Base-by-base conservation (phyloP, 441 rosid species). In the Theobroma grandiflorum region DNA sequence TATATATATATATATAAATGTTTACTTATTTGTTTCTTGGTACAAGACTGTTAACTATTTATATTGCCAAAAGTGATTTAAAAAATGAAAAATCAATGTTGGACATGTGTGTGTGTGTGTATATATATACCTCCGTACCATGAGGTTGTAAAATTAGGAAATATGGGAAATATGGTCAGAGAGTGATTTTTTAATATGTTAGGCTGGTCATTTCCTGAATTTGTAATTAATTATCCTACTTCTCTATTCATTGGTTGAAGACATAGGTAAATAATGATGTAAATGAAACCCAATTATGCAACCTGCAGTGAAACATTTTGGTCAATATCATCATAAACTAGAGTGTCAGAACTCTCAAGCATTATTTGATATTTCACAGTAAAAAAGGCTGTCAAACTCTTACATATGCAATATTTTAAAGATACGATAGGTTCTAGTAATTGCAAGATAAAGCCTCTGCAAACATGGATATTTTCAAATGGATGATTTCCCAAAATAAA, bases 341-440 rank as follows among this genome's bases (percentile, higher is more conserved):
- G 31, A 26, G 42, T 49, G 20, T 69, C 15, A 53, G 33, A 68
- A 70, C 42, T 47, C 57, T 47, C 15, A 8, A 6, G 42, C 74
- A 47, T 33, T 8, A 49, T 49, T 45, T 71, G 40, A 71, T 70
- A 6, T 70, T 49, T 70, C 57, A 70, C 16, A 40, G 16, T 71
- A 50, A 61, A 15, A 71, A 71, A 52, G 45, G 62, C 75, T 33
- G 75, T 15, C 53, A 68, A 43, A 45, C n/a, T 69, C 38, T 43
- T 6, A 18, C 31, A 72, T 4, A 52, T 70, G 14, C 38, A 45
- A 45, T 31, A 70, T 26, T 37, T 64, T 69, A 8, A 9, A 22
- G 38, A 33, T 69, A 69, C 14, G 74, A 43, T 69, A 45, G 57
- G 52, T n/a, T 69, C 73, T 69, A 31, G 20, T 12, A 63, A 35